phyloP scores from a whole-genome alignment of 1,284 basidiomycete species.

The Fomitiporia mediterranea region DNA sequence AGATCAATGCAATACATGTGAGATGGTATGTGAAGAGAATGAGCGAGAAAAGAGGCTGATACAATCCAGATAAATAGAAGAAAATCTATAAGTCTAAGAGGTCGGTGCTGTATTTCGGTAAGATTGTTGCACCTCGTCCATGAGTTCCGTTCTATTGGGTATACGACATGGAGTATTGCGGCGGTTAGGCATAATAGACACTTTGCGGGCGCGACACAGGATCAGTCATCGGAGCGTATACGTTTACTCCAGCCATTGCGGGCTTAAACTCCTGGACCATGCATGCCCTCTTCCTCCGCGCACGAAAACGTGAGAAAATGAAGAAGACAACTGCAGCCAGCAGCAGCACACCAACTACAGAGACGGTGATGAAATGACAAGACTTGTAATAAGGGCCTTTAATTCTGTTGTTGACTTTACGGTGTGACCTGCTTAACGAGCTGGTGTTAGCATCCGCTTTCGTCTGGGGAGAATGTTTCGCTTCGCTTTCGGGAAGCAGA shows the following conservation, averaged over 20 bases:
- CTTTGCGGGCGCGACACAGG: not conserved
- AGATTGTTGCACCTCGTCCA: no score
- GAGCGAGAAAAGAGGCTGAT: no score
- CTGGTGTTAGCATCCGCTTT: not conserved
- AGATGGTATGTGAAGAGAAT: no score
- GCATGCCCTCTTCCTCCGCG: constrained; percentile 12
- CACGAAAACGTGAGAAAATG: not conserved
- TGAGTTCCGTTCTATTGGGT: no score
- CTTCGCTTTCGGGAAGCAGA: constrained; percentile 17
- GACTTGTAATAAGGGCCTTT: constrained; percentile 12
- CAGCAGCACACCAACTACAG: constrained; percentile 6
- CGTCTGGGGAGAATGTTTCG: constrained; percentile 13
- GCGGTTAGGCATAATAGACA: not conserved
- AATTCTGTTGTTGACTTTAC: not conserved
- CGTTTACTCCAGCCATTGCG: constrained; percentile 9
- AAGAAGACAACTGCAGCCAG: not conserved
- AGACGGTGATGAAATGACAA: constrained; percentile 12
- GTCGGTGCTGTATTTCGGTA: no score
- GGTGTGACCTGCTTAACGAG: not conserved
- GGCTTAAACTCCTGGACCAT: constrained; percentile 15
- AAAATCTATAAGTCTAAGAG: no score
- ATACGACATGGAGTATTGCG: no score
- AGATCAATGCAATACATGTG: no score
- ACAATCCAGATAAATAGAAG: no score
- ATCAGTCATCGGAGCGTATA: constrained; percentile 10